Base-by-base conservation (phyloP, 176 grass and related monocot species). In the Eleusine coracana region DNA sequence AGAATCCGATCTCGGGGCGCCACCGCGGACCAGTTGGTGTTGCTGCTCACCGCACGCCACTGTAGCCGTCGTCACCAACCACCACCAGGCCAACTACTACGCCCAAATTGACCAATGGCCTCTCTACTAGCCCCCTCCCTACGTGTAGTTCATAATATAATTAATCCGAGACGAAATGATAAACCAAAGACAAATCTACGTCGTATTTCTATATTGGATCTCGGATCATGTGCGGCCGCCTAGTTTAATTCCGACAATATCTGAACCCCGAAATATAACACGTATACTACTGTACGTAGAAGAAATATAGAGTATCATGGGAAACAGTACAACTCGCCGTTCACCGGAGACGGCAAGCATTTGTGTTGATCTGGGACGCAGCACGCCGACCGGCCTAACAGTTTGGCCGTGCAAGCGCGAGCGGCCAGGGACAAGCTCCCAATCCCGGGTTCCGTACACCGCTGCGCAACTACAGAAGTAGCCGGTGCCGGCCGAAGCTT, bases 41-140 rank as follows among this genome's bases (percentile, higher is more conserved):
- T 61, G 71, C 66, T 61, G 31, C 29, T 27, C 55, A 81, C 45
- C 66, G 39, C 69, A 68, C 77, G 61, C 48, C 15, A 77, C 73
- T 77, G 83, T 73, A 66, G 66, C 56, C 78, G 16, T 76, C 88
- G 83, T 73, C 78, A 82, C 66, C 88, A 78, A 82, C 83, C 66
- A 76, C 81, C 76, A 42, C 78, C 77, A n/a, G 1, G 31, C 66
- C 88, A 89, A 46, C 88, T 73, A 73, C 59, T 77, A 18, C 27
- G 7, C 28, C 54, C 31, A 59, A 38, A 48, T 82, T 67, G 83
- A 86, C 83, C 80, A 66, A 73, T 60, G 6, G 48, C 38, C 48
- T 29, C 34, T 76, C n/a, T 15, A 39, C 50, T 13, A 59, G 36
- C 5, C 59, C 80, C 61, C 3, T 28, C 52, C n/a, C n/a, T 36